Evolutionary conservation across 495 filamentous ascomycete genomes (phyloP).

Genomic region (Poronia punctata): DNA sequence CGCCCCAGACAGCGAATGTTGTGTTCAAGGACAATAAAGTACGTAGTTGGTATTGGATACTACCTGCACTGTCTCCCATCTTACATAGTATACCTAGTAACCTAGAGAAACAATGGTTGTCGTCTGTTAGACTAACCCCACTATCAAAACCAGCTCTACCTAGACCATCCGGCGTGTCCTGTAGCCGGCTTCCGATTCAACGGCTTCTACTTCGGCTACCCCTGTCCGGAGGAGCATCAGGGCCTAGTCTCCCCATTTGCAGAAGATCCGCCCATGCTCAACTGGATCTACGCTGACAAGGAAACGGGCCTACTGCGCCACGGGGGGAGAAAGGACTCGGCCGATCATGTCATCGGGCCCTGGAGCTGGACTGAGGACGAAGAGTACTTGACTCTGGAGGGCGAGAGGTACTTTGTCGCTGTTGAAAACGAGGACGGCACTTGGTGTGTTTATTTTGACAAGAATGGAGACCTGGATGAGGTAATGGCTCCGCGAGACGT

Average conservation of each 20-base stretch:
- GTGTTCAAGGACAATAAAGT: slow-evolving; percentile 41
- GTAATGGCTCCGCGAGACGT: slow-evolving; percentile 19
- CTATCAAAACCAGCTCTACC: slow-evolving; percentile 42
- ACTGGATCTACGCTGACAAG: slow-evolving; percentile 59
- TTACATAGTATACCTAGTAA: no score
- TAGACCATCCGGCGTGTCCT: slow-evolving; percentile 38
- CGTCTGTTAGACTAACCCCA: no score
- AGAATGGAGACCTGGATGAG: slow-evolving; percentile 26
- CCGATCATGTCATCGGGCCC: slow-evolving; percentile 46
- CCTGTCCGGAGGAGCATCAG: slow-evolving; percentile 45
- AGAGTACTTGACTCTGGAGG: slow-evolving; percentile 45
- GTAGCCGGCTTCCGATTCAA: slow-evolving; percentile 47
- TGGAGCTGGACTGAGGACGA: slow-evolving; percentile 54
- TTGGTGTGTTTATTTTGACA: slow-evolving; percentile 41
- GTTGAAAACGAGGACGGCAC: slow-evolving; percentile 36
- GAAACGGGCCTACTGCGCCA: slow-evolving; percentile 49
- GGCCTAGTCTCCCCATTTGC: slow-evolving; percentile 52
- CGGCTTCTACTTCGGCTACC: slow-evolving; percentile 56
- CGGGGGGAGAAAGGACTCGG: slow-evolving; percentile 40
- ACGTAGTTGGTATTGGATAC: no score
- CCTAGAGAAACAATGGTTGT: no score
- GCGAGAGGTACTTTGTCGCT: slow-evolving; percentile 32
- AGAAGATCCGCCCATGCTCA: slow-evolving; percentile 54
- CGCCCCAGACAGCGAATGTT: slow-evolving; percentile 28
- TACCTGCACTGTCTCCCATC: no score